Evolutionary conservation across 2,329 filamentous ascomycete species (phyloP).

Genomic region (Colletotrichum sp.): DNA sequence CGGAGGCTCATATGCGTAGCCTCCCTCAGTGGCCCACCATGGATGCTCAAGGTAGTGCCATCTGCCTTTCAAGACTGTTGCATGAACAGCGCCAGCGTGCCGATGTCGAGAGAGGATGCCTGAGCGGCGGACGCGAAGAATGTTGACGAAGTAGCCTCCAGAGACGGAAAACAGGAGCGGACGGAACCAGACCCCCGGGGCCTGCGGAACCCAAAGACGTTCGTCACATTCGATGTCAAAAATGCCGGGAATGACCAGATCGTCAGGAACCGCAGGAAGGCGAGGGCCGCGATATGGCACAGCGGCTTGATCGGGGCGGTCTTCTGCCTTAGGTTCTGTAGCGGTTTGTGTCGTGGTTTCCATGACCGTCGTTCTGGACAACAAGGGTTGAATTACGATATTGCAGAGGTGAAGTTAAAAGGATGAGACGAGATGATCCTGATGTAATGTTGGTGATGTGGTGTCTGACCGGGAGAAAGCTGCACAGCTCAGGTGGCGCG

Average conservation of each 20-base stretch:
- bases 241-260: conserved; percentile 28
- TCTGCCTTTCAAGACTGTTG: conserved; percentile 32
- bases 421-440: neutral
- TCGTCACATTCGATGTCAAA: conserved; percentile 33
- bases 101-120: conserved; percentile 36
- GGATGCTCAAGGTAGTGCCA: conserved; percentile 42
- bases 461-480: neutral
- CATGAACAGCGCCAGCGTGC: conserved; percentile 37
- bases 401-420: neutral
- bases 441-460: neutral
- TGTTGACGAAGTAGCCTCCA: conserved; percentile 14
- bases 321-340: neutral
- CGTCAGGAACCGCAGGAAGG: conserved; percentile 25
- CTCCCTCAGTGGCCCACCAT: conserved; percentile 39
- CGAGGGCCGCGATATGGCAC: neutral
- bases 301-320: neutral
- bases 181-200: conserved; percentile 33
- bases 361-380: neutral
- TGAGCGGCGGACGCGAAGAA: neutral
- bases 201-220: conserved; percentile 35
- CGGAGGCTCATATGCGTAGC: conserved; percentile 37
- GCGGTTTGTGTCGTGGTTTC: neutral
- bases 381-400: neutral
- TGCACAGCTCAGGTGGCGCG: neutral
- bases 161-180: conserved; percentile 34